Evolutionary conservation across 1,139 yeast genomes (phyloP).

Genomic region (Martiniozyma asiatica): DNA sequence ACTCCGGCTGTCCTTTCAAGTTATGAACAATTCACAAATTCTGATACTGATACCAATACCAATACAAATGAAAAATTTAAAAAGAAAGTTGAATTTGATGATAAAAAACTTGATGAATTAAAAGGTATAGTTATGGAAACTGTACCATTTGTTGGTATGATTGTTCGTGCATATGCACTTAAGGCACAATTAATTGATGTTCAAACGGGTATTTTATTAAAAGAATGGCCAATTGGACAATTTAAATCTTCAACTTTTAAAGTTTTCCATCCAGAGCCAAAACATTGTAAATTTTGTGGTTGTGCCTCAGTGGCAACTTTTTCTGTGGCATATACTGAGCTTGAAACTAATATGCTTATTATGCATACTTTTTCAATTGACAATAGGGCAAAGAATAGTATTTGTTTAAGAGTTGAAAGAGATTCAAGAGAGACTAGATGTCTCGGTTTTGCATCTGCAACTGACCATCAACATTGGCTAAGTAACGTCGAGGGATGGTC

Average conservation of each 20-base stretch:
- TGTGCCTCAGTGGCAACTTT: slow-evolving; percentile 69
- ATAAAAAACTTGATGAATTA: slow-evolving; percentile 8
- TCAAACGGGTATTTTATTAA: slow-evolving; percentile 57
- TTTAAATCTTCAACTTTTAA: slow-evolving; percentile 49
- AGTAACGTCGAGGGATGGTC: slow-evolving; percentile 66
- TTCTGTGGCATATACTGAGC: slow-evolving; percentile 59
- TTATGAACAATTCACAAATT: slow-evolving; percentile 4
- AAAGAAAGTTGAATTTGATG: slow-evolving; percentile 6
- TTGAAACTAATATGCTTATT: slow-evolving; percentile 43
- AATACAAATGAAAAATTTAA: no score
- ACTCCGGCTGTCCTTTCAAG: slow-evolving; percentile 26
- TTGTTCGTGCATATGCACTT: slow-evolving; percentile 42
- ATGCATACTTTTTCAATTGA: slow-evolving; percentile 66
- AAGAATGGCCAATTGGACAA: slow-evolving; percentile 44
- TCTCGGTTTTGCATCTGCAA: slow-evolving; percentile 66
- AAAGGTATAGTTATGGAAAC: slow-evolving; percentile 27
- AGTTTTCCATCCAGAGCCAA: slow-evolving; percentile 73
- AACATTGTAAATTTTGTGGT: slow-evolving; percentile 86
- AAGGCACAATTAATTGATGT: slow-evolving; percentile 62
- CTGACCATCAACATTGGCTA: slow-evolving; percentile 60
- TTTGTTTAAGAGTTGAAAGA: slow-evolving; percentile 81
- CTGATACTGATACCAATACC: no score
- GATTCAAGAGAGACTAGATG: slow-evolving; percentile 87
- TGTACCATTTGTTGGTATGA: slow-evolving; percentile 62
- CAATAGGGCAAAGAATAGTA: slow-evolving; percentile 65